Conservation (phyloP, 148 eudicot genomes). For the Drosera capensis region DNA sequence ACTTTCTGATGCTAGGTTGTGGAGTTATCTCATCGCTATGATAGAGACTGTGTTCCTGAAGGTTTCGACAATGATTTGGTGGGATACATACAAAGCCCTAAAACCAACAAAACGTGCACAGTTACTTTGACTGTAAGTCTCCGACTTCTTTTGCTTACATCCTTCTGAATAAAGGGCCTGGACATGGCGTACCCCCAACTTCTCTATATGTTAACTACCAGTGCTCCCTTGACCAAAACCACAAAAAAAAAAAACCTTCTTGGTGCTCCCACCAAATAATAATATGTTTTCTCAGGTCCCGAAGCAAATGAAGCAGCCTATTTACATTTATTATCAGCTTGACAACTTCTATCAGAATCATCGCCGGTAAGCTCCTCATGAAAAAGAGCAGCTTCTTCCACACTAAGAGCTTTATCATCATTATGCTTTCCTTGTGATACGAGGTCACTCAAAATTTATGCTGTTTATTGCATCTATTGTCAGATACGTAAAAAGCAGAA, state of each 20-base stretch:
- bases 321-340: slow-evolving; percentile 60
- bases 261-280: background rate
- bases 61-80: slow-evolving; percentile 11
- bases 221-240: no score
- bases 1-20: slow-evolving; percentile 41
- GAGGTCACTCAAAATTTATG: no score
- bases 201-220: background rate
- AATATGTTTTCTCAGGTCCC: slow-evolving; percentile 41
- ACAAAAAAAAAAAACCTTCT: no score
- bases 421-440: background rate
- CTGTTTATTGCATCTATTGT: background rate
- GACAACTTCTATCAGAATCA: slow-evolving; percentile 53
- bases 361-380: slow-evolving; percentile 28
- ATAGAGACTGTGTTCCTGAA: slow-evolving; percentile 43
- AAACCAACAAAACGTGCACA: slow-evolving; percentile 58
- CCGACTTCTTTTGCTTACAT: background rate
- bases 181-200: no score
- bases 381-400: background rate
- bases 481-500: slow-evolving; percentile 13
- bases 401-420: background rate
- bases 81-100: slow-evolving; percentile 33
- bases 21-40: slow-evolving; percentile 59
- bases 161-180: background rate
- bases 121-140: slow-evolving; percentile 38
- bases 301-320: slow-evolving; percentile 59